phyloP scores from a whole-genome alignment of 2,329 filamentous ascomycete genomes.

The Cylindrodendrum hubeiense region DNA sequence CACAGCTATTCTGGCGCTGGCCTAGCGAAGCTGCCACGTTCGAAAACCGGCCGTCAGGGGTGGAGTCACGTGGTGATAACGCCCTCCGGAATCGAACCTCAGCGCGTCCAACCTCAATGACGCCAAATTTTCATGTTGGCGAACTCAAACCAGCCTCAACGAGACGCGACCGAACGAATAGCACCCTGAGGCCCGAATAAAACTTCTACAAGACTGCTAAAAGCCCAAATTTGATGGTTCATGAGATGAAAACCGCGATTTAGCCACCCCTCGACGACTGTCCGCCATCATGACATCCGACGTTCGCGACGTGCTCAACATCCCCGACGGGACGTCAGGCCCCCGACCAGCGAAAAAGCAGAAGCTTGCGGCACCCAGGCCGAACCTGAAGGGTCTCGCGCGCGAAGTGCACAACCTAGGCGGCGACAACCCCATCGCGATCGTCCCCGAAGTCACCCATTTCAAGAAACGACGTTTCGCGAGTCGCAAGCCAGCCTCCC shows the following conservation, averaged over 20 bases:
- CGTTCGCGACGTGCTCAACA: constrained; percentile 88
- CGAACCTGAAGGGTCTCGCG: constrained; percentile 72
- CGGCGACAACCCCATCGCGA: constrained; percentile 75
- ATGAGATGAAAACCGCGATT: constrained; percentile 37
- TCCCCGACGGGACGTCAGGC: constrained; percentile 69
- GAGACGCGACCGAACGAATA: constrained; percentile 14
- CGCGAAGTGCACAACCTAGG: constrained; percentile 75
- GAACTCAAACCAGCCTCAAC: constrained; percentile 16
- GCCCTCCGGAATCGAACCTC: constrained; percentile 5
- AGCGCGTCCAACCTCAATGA: constrained; percentile 24
- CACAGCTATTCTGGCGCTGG: constrained; percentile 30
- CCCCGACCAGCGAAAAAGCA: constrained; percentile 79
- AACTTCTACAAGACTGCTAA: neutral
- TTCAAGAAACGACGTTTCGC: constrained; percentile 71
- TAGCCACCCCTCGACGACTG: constrained; percentile 29
- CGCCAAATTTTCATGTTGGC: constrained; percentile 26
- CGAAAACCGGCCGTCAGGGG: constrained; percentile 53
- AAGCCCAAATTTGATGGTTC: constrained; percentile 28
- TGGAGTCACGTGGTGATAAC: constrained; percentile 51
- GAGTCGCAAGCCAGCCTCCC: constrained; percentile 66
- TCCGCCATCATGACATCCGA: constrained; percentile 76
- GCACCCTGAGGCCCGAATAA: neutral
- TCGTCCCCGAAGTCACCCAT: constrained; percentile 70
- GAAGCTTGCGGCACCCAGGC: constrained; percentile 71
- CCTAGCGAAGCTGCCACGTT: constrained; percentile 65